These are phyloP conservation scores for Termitomyces sp. DNA, from an alignment of 768 basidiomycete species.

Conservation along the genomic window DNA sequence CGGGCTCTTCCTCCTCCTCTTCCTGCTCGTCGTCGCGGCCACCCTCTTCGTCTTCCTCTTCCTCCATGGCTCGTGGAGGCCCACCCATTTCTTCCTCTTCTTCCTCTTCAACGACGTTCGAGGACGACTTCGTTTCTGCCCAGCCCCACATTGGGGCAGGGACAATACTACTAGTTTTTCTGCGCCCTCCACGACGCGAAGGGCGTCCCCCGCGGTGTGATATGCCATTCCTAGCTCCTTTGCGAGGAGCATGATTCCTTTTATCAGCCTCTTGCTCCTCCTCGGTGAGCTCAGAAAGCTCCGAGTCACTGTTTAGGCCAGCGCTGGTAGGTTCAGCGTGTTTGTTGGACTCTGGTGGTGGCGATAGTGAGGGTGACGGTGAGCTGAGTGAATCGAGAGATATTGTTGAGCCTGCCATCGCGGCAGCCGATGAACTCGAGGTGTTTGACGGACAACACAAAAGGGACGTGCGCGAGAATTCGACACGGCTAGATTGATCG, in stretches of 20 bases:
- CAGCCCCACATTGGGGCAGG: slow-evolving; percentile 86
- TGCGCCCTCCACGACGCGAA: slow-evolving; percentile 19
- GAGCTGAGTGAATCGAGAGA: slow-evolving; percentile 64
- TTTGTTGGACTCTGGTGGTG: slow-evolving; percentile 19
- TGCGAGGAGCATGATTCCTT: slow-evolving; percentile 18
- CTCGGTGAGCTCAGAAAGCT: slow-evolving; percentile 80
- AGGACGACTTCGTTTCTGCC: slow-evolving; percentile 47
- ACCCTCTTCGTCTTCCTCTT: slow-evolving; percentile 51
- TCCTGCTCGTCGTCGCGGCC: slow-evolving; percentile 12
- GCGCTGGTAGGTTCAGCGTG: slow-evolving; percentile 22
- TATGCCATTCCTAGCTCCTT: slow-evolving; percentile 12
- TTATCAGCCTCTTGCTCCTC: slow-evolving; percentile 60
- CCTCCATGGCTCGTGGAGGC: slow-evolving; percentile 52
- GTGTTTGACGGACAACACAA: slow-evolving; percentile 26
- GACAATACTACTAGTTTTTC: slow-evolving; percentile 48
- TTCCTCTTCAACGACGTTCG: slow-evolving; percentile 40
- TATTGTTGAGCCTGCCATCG: slow-evolving; percentile 53
- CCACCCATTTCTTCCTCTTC: slow-evolving; percentile 43
- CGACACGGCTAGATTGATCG: slow-evolving; percentile 18
- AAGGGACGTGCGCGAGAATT: slow-evolving; percentile 25
- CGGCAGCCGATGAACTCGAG: slow-evolving; percentile 18
- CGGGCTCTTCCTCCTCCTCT: slow-evolving; percentile 25
- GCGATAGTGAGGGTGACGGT: slow-evolving; percentile 54
- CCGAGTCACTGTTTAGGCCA: slow-evolving; percentile 60
- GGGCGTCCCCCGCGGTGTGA: slow-evolving; percentile 13